Percentiles rank a stretch among this genome's conserved stretches.
These are phyloP conservation scores for Tubosaeta sp. DNA, from an alignment of 768 basidiomycete species.

Conservation along the genomic window DNA sequence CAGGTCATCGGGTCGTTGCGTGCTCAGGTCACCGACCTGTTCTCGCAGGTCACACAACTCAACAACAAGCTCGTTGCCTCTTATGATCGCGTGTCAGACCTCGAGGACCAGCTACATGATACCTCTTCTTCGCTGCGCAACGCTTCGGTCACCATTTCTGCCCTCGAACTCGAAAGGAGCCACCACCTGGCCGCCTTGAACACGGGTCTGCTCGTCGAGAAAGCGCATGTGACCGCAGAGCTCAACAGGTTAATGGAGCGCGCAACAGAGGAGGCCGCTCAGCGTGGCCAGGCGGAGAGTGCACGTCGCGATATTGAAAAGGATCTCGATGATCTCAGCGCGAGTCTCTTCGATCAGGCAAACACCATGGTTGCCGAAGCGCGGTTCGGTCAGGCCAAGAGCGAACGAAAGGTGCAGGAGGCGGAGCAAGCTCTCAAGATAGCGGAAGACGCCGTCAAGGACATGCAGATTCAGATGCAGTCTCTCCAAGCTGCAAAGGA, in stretches of 20 bases:
- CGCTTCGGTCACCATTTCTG: constrained; percentile 63
- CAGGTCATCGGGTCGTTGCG: constrained; percentile 81
- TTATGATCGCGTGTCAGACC: constrained; percentile 87
- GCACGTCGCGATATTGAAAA: constrained; percentile 83
- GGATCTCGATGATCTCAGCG: constrained; percentile 93
- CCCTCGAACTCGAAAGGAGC: constrained; percentile 79
- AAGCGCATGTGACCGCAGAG: constrained; percentile 84
- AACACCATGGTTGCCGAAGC: constrained; percentile 99
- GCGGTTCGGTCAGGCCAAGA: constrained; percentile 56
- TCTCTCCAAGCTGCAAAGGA: constrained; percentile 64
- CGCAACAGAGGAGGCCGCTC: constrained; percentile 91
- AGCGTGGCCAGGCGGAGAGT: constrained; percentile 84
- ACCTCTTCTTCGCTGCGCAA: constrained; percentile 53
- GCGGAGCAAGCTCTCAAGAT: constrained; percentile 73
- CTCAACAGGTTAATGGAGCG: constrained; percentile 91
- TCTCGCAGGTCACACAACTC: constrained; percentile 85
- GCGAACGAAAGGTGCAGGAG: constrained; percentile 71
- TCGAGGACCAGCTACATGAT: constrained; percentile 86
- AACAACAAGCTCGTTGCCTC: constrained; percentile 91
- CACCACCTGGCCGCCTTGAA: constrained; percentile 88
- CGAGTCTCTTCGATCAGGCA: constrained; percentile 84
- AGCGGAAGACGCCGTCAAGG: constrained; percentile 82
- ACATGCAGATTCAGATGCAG: constrained; percentile 87
- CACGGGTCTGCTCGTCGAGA: constrained; percentile 89
- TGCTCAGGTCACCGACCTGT: constrained; percentile 77